These are phyloP conservation scores for Magnolia sinica DNA, from an alignment of 164 flowering plant species.

Conservation along the genomic window DNA sequence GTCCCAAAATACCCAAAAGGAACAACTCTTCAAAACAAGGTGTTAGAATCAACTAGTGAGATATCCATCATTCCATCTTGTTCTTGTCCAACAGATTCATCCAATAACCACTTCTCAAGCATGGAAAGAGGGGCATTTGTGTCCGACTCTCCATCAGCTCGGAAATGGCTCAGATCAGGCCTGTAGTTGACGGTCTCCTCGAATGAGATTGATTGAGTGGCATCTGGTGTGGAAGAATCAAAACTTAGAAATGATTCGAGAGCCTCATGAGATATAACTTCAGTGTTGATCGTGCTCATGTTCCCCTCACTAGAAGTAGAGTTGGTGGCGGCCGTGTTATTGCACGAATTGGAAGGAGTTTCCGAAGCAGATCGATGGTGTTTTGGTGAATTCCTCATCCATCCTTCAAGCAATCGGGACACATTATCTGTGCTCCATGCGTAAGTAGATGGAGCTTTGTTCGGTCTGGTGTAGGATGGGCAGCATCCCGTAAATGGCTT, in stretches of 20 bases:
- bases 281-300: conserved; percentile 6
- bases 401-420: conserved; percentile 58
- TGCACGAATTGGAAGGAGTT: conserved; percentile 10
- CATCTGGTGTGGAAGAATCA: conserved; percentile 43
- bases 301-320: conserved; percentile 22
- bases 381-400: conserved; percentile 50
- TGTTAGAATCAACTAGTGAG: conserved; percentile 31
- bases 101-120: conserved; percentile 77
- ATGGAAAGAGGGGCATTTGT: conserved; percentile 34
- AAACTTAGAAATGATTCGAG: conserved; percentile 49
- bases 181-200: conserved; percentile 9
- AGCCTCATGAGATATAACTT: conserved; percentile 30
- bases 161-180: conserved; percentile 32
- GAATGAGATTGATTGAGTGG: conserved; percentile 37
- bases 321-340: conserved; percentile 9
- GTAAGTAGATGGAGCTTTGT: conserved; percentile 30
- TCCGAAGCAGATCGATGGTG: conserved; percentile 19
- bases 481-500: conserved; percentile 5
- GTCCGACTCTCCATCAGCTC: conserved; percentile 41
- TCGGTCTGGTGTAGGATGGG: conserved; percentile 1
- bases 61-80: conserved; percentile 24
- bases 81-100: conserved; percentile 38
- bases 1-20: not conserved
- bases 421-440: conserved; percentile 79
- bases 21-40: conserved; percentile 26